Evolutionary conservation across 1,284 basidiomycete species (phyloP).

Genomic region (Cryptococcus sp.): DNA sequence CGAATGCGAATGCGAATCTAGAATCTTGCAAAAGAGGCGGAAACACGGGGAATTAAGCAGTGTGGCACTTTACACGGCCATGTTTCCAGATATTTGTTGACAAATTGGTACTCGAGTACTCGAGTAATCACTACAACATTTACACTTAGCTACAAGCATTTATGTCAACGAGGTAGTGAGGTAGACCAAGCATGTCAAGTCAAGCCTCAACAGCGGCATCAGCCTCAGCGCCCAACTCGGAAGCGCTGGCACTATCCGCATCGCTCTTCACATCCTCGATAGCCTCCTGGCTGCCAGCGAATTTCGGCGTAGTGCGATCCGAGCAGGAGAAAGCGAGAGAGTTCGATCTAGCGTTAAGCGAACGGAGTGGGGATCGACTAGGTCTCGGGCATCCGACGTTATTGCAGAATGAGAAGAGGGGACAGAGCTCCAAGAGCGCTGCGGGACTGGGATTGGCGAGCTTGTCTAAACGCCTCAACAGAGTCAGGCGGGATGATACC

Average conservation of each 20-base stretch:
- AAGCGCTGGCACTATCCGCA: conserved; percentile 40
- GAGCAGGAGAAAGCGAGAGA: conserved; percentile 14
- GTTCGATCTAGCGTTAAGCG: conserved; percentile 13
- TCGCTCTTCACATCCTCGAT: conserved; percentile 42
- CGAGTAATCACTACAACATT: conserved; percentile 1
- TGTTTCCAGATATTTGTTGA: neutral
- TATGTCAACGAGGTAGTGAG: conserved; percentile 6
- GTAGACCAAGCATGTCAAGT: neutral
- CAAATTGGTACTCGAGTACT: neutral
- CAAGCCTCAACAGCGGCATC: neutral
- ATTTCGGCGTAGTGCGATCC: conserved; percentile 31
- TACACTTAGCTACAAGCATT: neutral
- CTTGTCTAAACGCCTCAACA: conserved; percentile 16
- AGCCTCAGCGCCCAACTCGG: conserved; percentile 18
- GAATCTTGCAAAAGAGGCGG: conserved; percentile 2
- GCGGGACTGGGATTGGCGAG: conserved; percentile 10
- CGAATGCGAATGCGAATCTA: neutral
- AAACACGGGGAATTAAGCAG: conserved; percentile 16
- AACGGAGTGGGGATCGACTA: conserved; percentile 27
- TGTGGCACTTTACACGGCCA: conserved; percentile 13
- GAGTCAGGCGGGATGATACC: conserved; percentile 5
- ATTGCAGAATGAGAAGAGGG: conserved; percentile 13
- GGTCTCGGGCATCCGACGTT: conserved; percentile 45
- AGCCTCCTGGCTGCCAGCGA: conserved; percentile 42
- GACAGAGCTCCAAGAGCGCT: conserved; percentile 11